Evolutionary conservation across 225 moss, liverwort and hornwort species (phyloP), one percentile per base, ranked within the genome.

Genomic region (Neckera pumila): DNA sequence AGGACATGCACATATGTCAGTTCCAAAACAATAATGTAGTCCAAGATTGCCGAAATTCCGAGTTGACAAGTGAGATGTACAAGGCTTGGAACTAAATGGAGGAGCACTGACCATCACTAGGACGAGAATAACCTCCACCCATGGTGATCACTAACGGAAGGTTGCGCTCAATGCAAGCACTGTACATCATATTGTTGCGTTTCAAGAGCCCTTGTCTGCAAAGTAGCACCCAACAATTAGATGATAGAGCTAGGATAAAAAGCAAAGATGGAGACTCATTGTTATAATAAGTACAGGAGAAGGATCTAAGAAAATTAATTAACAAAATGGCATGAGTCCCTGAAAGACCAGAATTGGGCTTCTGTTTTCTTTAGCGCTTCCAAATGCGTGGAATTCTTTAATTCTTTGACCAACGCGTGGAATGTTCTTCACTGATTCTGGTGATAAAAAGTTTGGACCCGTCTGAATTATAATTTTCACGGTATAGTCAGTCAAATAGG

Each of bases 41-140:
- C 43, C 43, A 76, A 83, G 57, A 83, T 72, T 61, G 61, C 87
- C 17, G 4, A 79, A 86, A 56, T 31, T 76, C 56, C 26, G 15
- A 62, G 81, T 81, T 53, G 31, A 74, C 33, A 79, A 38, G 34
- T 42, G 34, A 73, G 36, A 67, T 62, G 13, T 66, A 74, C 30
- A 85, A 73, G 63, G 23, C 42, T 34, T 81, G 23, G 71, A 75
- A 82, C 31, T 70, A 70, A 84, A 59, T 72, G 67, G 10, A 83
- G 26, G 34, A 82, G 76, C 75, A 78, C 85, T 86, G 72, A 96
- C 97, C 97, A 87, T 95, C 93, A 88, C 90, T 93, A 36, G 96
- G 97, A 79, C 95, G 93, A 91, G 95, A 95, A 61, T 96, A 96
- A 61, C 96, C 95, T 85, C 96, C 95, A 88, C 96, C 97, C 95